Evolutionary conservation across 2,329 filamentous ascomycete species (phyloP).

Genomic region (Aspergillus udagawae): DNA sequence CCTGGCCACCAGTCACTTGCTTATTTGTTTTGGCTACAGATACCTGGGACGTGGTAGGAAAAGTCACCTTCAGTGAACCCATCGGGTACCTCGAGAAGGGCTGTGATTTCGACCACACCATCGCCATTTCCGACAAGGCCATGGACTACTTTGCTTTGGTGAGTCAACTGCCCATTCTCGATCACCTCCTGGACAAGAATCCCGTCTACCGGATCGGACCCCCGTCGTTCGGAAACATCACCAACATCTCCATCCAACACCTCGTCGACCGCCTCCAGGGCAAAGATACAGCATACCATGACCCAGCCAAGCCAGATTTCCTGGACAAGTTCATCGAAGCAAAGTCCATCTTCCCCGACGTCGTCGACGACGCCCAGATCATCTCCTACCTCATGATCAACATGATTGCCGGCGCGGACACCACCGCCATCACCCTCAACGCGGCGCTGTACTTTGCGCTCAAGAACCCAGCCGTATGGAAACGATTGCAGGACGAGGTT

Average conservation of each 20-base stretch:
- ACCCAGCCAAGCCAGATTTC: slow-evolving; percentile 27
- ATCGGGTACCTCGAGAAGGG: slow-evolving; percentile 25
- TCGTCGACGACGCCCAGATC: slow-evolving; percentile 36
- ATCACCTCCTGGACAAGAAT: slow-evolving; percentile 28
- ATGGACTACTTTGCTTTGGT: slow-evolving; percentile 24
- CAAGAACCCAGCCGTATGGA: slow-evolving; percentile 12
- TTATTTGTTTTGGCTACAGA: slow-evolving; percentile 1
- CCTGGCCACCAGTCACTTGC: not conserved
- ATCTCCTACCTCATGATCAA: slow-evolving; percentile 32
- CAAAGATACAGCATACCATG: slow-evolving; percentile 15
- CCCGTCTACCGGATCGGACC: slow-evolving; percentile 24
- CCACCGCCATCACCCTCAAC: slow-evolving; percentile 33
- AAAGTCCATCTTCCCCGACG: slow-evolving; percentile 29
- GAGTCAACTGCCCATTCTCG: slow-evolving; percentile 22
- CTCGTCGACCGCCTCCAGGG: slow-evolving; percentile 13
- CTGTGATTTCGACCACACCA: slow-evolving; percentile 21
- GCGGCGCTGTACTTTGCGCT: slow-evolving; percentile 24
- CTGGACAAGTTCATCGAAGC: slow-evolving; percentile 42
- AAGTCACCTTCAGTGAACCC: slow-evolving; percentile 23
- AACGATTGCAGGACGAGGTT: slow-evolving; percentile 16
- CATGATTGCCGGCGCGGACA: slow-evolving; percentile 38
- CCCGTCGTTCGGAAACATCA: slow-evolving; percentile 20
- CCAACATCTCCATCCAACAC: slow-evolving; percentile 17
- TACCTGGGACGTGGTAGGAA: slow-evolving; percentile 24
- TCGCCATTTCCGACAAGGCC: slow-evolving; percentile 19